These are phyloP conservation scores for Cladosporium sp. DNA, from an alignment of 2,329 filamentous ascomycete species.

Conservation along the genomic window DNA sequence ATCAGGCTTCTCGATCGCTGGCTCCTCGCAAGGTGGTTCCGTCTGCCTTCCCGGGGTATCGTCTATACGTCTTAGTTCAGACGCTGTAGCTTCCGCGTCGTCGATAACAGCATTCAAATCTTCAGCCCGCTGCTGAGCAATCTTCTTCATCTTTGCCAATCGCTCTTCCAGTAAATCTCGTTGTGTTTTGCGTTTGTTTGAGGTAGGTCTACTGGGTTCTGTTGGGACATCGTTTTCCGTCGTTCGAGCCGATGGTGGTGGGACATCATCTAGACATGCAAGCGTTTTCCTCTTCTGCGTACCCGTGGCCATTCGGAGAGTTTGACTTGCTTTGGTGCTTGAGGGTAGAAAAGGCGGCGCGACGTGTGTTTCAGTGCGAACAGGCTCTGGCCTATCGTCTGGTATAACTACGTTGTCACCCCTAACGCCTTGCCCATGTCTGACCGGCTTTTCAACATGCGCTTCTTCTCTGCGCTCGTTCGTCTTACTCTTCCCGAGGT, in stretches of 20 bases:
- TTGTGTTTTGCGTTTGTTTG: slow-evolving; percentile 16
- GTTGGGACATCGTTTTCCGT: neutral
- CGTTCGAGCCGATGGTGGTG: neutral
- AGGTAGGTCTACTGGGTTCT: neutral
- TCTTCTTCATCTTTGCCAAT: slow-evolving; percentile 27
- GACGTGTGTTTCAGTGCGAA: slow-evolving; percentile 11
- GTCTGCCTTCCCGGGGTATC: neutral
- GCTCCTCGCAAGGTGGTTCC: neutral
- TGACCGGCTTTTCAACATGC: neutral
- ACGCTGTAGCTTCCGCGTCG: slow-evolving; percentile 2
- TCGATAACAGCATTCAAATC: slow-evolving; percentile 11
- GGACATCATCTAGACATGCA: slow-evolving; percentile 37
- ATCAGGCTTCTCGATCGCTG: neutral
- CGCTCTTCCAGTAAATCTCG: slow-evolving; percentile 26
- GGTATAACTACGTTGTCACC: neutral
- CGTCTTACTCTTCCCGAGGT: neutral
- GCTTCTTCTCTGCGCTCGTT: neutral
- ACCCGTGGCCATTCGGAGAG: slow-evolving; percentile 36
- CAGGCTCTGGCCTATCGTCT: slow-evolving; percentile 23
- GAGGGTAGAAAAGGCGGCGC: slow-evolving; percentile 4
- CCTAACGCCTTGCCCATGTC: neutral
- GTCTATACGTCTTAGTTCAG: slow-evolving; percentile 11
- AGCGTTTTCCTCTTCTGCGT: slow-evolving; percentile 38
- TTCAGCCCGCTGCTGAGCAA: slow-evolving; percentile 15
- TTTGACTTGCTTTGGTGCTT: slow-evolving; percentile 22